phyloP scores from a whole-genome alignment of 164 flowering plant species.

The Liquidambar formosana region DNA sequence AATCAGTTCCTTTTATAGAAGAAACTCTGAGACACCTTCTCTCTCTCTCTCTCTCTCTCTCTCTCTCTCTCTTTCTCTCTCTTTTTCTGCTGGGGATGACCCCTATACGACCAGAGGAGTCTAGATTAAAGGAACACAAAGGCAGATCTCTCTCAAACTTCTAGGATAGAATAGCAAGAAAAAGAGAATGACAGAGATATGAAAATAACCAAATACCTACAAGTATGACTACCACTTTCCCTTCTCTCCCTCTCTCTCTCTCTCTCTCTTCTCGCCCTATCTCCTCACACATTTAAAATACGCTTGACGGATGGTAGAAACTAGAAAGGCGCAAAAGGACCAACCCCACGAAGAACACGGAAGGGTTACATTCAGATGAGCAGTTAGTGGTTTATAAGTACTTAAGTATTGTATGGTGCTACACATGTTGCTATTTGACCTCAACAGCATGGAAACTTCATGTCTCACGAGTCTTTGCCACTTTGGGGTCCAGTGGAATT shows the following conservation, averaged over 20 bases:
- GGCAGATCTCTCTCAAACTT: constrained; percentile 12
- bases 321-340: too few relatives aligned
- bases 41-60: constrained; percentile 14
- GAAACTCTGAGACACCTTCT: too few relatives aligned
- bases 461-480: constrained; percentile 9
- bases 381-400: neutral
- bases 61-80: constrained; percentile 1
- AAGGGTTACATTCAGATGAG: too few relatives aligned
- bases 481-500: constrained; percentile 21
- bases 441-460: constrained; percentile 8
- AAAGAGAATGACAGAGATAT: constrained; percentile 6
- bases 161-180: constrained; percentile 5
- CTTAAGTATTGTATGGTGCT: neutral
- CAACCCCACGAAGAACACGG: too few relatives aligned
- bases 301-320: neutral
- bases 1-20: too few relatives aligned
- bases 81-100: neutral
- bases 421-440: constrained; percentile 13
- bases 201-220: constrained; percentile 19
- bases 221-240: constrained; percentile 21
- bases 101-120: neutral
- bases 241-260: neutral
- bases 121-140: constrained; percentile 11
- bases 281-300: neutral
- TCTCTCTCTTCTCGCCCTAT: constrained; percentile 14